A percentile compares a stretch with the other conserved stretches of the same genome.
Conservation (phyloP, 2,329 filamentous ascomycete species). For the Aspergillus ochraceus region DNA sequence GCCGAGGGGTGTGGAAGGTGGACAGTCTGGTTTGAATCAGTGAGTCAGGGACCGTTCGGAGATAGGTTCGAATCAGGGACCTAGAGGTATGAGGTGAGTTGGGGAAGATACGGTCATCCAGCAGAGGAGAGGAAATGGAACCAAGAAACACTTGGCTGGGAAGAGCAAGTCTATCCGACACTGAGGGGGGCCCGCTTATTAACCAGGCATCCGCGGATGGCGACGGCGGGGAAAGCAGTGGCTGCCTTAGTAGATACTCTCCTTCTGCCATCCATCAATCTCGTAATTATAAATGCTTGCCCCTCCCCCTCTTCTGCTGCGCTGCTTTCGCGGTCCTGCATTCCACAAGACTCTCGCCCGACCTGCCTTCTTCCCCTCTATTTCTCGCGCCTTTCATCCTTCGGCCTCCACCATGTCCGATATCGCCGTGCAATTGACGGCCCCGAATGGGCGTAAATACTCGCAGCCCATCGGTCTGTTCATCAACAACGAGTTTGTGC, state of each 20-base stretch:
- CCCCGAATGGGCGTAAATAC: slow-evolving; percentile 74
- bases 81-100: too few relatives aligned
- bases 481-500: slow-evolving; percentile 79
- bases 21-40: too few relatives aligned
- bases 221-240: too few relatives aligned
- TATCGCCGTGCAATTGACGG: slow-evolving; percentile 59
- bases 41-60: too few relatives aligned
- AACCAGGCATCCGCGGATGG: background rate
- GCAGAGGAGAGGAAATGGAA: background rate
- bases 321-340: slow-evolving; percentile 6
- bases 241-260: background rate
- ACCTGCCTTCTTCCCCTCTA: slow-evolving; percentile 9
- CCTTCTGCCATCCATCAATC: background rate
- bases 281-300: background rate
- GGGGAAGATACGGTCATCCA: too few relatives aligned
- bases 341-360: background rate
- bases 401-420: slow-evolving; percentile 36
- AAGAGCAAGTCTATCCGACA: slow-evolving; percentile 38
- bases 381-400: slow-evolving; percentile 22
- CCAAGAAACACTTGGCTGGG: slow-evolving; percentile 9
- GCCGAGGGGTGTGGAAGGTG: too few relatives aligned
- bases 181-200: slow-evolving; percentile 10
- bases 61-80: too few relatives aligned
- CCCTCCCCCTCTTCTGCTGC: slow-evolving; percentile 6
- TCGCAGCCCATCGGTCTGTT: slow-evolving; percentile 74